A percentile compares a stretch with the other conserved stretches of the same genome.
Conservation (phyloP, 129 eudicot species). For the Helianthus tuberosus region DNA sequence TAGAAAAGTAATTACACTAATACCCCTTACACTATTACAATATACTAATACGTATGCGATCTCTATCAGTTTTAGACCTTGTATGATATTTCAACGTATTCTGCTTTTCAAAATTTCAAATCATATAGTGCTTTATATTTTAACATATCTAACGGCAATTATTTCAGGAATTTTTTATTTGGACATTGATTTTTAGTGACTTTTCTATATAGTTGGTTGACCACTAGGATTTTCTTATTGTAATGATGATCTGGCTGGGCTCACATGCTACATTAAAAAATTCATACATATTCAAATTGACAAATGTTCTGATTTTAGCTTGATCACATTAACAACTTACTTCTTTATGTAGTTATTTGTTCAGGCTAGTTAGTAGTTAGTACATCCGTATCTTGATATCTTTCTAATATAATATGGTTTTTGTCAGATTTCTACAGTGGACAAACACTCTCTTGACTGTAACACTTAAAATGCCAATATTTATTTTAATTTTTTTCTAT, state of each 20-base stretch:
- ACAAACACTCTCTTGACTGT: neutral
- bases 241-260: neutral
- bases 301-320: neutral
- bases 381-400: neutral
- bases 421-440: neutral
- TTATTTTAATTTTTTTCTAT: neutral
- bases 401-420: no score
- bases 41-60: no score
- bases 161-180: neutral
- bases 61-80: slow-evolving; percentile 3
- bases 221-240: neutral
- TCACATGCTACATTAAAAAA: slow-evolving; percentile 3
- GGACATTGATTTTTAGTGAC: neutral
- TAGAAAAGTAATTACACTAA: no score
- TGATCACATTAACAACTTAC: neutral
- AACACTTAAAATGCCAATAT: neutral
- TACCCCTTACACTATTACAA: no score
- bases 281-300: neutral
- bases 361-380: neutral
- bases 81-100: neutral
- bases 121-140: neutral
- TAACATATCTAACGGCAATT: neutral
- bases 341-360: slow-evolving; percentile 3
- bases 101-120: neutral
- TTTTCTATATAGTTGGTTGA: slow-evolving; percentile 12